Evolutionary conservation across 2,329 filamentous ascomycete species (phyloP).

Genomic region (Arachnomyces sp.): DNA sequence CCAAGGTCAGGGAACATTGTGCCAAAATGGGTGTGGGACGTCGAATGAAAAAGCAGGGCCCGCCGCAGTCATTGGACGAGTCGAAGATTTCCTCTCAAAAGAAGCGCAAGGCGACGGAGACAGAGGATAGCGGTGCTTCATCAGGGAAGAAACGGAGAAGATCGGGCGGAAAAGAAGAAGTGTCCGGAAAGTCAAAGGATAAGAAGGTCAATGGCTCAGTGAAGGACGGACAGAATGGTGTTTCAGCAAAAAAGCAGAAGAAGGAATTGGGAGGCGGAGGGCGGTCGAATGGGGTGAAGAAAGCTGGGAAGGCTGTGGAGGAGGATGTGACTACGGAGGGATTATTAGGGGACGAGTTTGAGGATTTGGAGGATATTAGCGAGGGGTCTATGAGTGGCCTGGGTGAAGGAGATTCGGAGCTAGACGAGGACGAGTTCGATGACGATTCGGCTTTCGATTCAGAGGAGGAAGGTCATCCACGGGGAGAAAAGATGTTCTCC

Average conservation of each 20-base stretch:
- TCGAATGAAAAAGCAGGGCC: conserved; percentile 92
- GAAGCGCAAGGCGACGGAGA: conserved; percentile 76
- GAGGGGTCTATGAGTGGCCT: conserved; percentile 43
- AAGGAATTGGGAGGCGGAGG: conserved; percentile 23
- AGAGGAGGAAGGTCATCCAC: conserved; percentile 50
- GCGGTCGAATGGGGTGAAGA: conserved; percentile 16
- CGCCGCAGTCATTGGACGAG: conserved; percentile 75
- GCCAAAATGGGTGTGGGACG: conserved; percentile 75
- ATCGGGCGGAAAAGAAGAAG: conserved; percentile 3
- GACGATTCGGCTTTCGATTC: conserved; percentile 62
- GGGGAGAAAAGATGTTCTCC: conserved; percentile 72
- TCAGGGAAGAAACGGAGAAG: conserved; percentile 22
- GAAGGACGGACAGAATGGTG: conserved; percentile 31
- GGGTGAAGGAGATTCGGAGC: conserved; percentile 44
- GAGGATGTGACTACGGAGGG: conserved; percentile 20
- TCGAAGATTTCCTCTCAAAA: conserved; percentile 50
- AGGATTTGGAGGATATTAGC: conserved; percentile 34
- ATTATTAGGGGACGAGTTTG: conserved; percentile 41
- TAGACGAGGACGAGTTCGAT: conserved; percentile 50
- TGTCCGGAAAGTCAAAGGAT: conserved; percentile 38
- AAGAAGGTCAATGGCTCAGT: conserved; percentile 41
- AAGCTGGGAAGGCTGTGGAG: conserved; percentile 22
- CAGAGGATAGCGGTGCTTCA: conserved; percentile 49
- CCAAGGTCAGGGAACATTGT: conserved; percentile 1
- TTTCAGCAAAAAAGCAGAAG: conserved; percentile 26